These are phyloP conservation scores for Acer negundo DNA, from an alignment of 345 rosid genomes.

Conservation along the genomic window DNA sequence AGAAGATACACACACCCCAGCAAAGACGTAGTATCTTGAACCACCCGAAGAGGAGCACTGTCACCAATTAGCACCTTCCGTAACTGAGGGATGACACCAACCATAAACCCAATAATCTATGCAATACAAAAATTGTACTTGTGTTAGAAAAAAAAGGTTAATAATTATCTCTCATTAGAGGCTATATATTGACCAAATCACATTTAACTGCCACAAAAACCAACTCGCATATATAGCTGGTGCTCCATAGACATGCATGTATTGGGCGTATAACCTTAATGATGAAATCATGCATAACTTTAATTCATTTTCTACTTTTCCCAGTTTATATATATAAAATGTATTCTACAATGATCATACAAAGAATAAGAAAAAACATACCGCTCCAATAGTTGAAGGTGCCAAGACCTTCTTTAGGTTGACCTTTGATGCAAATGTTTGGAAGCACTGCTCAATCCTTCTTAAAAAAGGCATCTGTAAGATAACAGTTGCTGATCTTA, in stretches of 20 bases:
- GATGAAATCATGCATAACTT: no score
- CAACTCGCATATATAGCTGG: not conserved
- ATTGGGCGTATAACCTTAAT: not conserved
- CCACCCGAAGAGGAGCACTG: conserved; percentile 35
- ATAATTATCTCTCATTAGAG: no score
- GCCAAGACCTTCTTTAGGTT: conserved; percentile 25
- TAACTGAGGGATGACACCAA: conserved; percentile 24
- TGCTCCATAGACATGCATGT: not conserved
- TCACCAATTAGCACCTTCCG: conserved; percentile 30
- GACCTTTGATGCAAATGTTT: conserved; percentile 5
- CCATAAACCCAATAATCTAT: conserved; percentile 29
- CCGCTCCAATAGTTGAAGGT: conserved; percentile 31
- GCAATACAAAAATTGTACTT: not conserved
- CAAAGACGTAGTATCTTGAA: conserved; percentile 27
- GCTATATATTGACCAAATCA: not conserved
- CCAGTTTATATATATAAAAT: not conserved
- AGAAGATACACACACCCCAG: conserved; percentile 26
- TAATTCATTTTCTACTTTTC: not conserved
- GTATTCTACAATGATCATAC: not conserved
- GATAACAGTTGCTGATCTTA: not conserved
- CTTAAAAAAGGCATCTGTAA: not conserved
- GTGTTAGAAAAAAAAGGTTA: not conserved
- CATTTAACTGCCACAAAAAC: not conserved
- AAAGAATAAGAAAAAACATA: not conserved
- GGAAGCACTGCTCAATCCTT: conserved; percentile 3